phyloP scores from a whole-genome alignment of 305 asterid genomes.

The Fraxinus nigra region DNA sequence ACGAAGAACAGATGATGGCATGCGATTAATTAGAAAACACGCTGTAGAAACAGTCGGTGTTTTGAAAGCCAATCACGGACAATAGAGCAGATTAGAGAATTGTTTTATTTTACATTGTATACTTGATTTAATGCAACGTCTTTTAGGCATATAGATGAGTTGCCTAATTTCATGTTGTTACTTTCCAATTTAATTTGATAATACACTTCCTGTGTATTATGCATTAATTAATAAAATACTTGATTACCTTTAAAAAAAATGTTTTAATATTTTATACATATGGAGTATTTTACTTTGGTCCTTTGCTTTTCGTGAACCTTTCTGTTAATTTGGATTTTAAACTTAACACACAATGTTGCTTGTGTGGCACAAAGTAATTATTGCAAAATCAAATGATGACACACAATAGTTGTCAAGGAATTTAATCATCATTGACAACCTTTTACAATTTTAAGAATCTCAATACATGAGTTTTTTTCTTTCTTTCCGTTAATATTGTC shows the following conservation, averaged over 20 bases:
- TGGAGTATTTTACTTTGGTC: not conserved
- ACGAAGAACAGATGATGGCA: too few relatives aligned
- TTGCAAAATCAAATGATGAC: not conserved
- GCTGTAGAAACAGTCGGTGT: too few relatives aligned
- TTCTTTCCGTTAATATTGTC: not conserved
- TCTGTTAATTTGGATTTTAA: not conserved
- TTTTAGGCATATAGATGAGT: too few relatives aligned
- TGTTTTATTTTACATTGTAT: too few relatives aligned
- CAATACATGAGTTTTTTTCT: not conserved
- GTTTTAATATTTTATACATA: not conserved
- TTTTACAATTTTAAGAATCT: not conserved
- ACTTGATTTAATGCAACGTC: too few relatives aligned
- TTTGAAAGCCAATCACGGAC: too few relatives aligned
- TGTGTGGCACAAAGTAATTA: not conserved
- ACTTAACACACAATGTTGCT: not conserved
- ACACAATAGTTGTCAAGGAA: not conserved
- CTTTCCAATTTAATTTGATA: too few relatives aligned
- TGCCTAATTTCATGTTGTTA: too few relatives aligned
- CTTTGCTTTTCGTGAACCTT: not conserved
- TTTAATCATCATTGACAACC: not conserved
- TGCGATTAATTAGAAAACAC: too few relatives aligned
- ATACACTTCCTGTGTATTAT: too few relatives aligned
- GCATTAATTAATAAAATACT: too few relatives aligned
- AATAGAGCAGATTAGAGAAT: too few relatives aligned
- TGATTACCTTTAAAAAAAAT: not conserved